These are phyloP conservation scores for Penicillium salamii DNA, from an alignment of 495 filamentous ascomycete species.

Conservation along the genomic window DNA sequence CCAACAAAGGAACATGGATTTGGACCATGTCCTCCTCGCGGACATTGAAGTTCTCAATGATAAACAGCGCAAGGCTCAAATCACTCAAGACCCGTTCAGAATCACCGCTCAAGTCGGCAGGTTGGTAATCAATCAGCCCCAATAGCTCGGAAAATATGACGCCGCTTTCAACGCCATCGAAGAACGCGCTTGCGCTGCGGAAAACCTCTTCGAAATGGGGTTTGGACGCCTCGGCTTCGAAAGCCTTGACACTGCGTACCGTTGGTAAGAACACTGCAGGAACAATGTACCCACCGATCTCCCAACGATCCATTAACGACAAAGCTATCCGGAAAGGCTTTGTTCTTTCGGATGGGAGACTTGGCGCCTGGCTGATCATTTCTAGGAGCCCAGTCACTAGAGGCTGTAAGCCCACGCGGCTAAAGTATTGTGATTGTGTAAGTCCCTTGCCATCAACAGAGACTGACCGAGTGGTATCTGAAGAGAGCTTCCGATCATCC, in stretches of 20 bases:
- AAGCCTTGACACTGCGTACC: conserved; percentile 72
- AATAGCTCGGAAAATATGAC: conserved; percentile 88
- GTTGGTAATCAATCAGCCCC: conserved; percentile 38
- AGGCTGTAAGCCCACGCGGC: conserved; percentile 68
- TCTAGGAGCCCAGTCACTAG: conserved; percentile 71
- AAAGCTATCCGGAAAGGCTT: conserved; percentile 86
- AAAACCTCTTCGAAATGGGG: conserved; percentile 81
- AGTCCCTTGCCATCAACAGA: conserved; percentile 42
- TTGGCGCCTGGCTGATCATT: conserved; percentile 62
- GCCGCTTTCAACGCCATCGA: conserved; percentile 92
- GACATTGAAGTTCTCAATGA: conserved; percentile 85
- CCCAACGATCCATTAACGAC: conserved; percentile 96
- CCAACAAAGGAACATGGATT: conserved; percentile 75
- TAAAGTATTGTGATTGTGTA: conserved; percentile 67
- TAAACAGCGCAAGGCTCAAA: conserved; percentile 74
- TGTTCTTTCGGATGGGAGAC: conserved; percentile 66
- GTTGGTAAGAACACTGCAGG: conserved; percentile 84
- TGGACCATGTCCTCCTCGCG: conserved; percentile 94
- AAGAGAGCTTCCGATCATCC: conserved; percentile 48
- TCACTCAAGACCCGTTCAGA: conserved; percentile 44
- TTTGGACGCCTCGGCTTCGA: conserved; percentile 58
- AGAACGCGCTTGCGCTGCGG: conserved; percentile 89
- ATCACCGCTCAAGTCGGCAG: conserved; percentile 31
- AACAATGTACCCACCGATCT: conserved; percentile 86
- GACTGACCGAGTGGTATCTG: conserved; percentile 43